Percentiles rank a stretch among this genome's conserved stretches.
Evolutionary conservation across 768 basidiomycete species (phyloP).

Genomic region (Boletus rubescentipes): DNA sequence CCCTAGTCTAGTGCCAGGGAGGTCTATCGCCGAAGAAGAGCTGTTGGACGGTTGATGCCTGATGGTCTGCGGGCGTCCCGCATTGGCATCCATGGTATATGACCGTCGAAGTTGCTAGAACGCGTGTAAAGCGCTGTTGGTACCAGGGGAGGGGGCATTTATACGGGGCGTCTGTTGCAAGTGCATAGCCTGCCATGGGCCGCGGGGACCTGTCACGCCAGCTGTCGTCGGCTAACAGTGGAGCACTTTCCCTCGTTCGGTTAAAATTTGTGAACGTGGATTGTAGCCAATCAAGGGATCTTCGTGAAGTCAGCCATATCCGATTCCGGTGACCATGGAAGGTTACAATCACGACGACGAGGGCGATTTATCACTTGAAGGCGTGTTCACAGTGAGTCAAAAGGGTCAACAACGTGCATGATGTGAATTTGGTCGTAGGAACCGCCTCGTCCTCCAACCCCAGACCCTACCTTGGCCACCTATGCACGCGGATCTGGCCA

Average conservation of each 20-base stretch:
- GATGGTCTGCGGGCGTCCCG: neutral
- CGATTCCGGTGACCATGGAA: constrained; percentile 9
- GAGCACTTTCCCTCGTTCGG: too few species aligned
- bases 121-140: too few species aligned
- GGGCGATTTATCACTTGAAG: constrained; percentile 38
- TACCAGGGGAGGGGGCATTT: too few species aligned
- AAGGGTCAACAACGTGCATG: neutral
- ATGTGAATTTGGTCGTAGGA: constrained; percentile 38
- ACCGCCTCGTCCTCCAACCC: constrained; percentile 64
- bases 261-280: too few species aligned
- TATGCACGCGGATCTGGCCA: constrained; percentile 41
- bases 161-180: too few species aligned
- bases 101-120: neutral
- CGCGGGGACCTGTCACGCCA: too few species aligned
- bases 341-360: constrained; percentile 24
- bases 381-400: constrained; percentile 50
- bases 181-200: too few species aligned
- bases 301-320: too few species aligned
- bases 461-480: constrained; percentile 52
- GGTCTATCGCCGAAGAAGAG: constrained; percentile 58
- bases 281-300: too few species aligned
- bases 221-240: too few species aligned
- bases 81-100: constrained; percentile 12
- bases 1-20: constrained; percentile 46
- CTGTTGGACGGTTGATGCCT: constrained; percentile 22